Conservation (phyloP, 257 asterid species). For the Ilex aquifolium region DNA sequence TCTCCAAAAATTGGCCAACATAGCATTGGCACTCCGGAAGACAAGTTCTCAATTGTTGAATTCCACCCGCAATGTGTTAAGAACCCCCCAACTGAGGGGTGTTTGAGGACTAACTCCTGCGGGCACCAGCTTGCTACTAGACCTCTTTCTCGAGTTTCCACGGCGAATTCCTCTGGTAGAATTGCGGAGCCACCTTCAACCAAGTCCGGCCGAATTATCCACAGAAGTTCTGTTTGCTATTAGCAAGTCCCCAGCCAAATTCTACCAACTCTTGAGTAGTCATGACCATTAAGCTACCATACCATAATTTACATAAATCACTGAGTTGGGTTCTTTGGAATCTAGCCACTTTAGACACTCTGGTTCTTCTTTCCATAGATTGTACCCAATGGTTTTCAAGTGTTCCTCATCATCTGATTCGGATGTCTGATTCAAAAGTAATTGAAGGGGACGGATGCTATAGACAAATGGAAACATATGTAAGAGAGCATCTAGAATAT, state of each 20-base stretch:
- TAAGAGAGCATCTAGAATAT: conserved; percentile 7
- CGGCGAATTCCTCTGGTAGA: conserved; percentile 9
- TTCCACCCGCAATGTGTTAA: conserved; percentile 17
- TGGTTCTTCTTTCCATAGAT: conserved; percentile 18
- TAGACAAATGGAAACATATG: conserved; percentile 4
- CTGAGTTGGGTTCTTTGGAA: conserved; percentile 10
- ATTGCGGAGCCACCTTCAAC: conserved; percentile 6
- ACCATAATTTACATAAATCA: conserved; percentile 19
- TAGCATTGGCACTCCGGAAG: conserved; percentile 20
- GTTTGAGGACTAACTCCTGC: conserved; percentile 13
- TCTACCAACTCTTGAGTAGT: conserved; percentile 8
- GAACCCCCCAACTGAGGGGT: conserved; percentile 17
- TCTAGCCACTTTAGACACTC: conserved; percentile 17
- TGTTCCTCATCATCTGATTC: neutral
- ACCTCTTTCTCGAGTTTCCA: conserved; percentile 14
- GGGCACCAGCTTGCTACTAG: conserved; percentile 17
- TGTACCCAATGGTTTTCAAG: conserved; percentile 4
- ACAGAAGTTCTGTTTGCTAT: conserved; percentile 12
- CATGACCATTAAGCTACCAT: conserved; percentile 18
- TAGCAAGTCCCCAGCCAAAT: conserved; percentile 20
- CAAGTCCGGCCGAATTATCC: conserved; percentile 17
- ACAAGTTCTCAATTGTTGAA: no score
- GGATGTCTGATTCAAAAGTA: neutral
- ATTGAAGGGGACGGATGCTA: conserved; percentile 6
- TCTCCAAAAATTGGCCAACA: conserved; percentile 23